Evolutionary conservation across 1,284 basidiomycete genomes (phyloP).

Genomic region (Tilletia indica): DNA sequence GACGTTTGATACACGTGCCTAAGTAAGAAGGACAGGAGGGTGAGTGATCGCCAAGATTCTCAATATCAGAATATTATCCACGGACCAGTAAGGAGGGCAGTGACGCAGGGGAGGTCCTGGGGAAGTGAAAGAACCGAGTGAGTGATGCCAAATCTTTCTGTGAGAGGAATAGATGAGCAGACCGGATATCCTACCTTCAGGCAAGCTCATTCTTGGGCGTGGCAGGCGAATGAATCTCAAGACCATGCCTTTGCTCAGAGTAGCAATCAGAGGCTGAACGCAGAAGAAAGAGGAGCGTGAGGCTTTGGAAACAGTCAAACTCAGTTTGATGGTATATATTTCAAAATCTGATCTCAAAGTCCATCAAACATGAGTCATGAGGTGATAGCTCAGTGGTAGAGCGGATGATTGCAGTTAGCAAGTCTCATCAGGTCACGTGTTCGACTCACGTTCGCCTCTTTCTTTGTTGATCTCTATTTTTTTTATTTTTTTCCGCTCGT

Average conservation of each 20-base stretch:
- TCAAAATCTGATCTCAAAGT: background rate
- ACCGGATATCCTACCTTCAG: background rate
- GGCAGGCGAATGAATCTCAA: too few relatives aligned
- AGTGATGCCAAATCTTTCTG: background rate
- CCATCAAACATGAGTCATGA: too few relatives aligned
- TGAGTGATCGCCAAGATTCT: background rate
- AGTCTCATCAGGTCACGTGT: slow-evolving; percentile 7
- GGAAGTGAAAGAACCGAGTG: too few relatives aligned
- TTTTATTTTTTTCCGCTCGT: too few relatives aligned
- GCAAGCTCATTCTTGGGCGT: slow-evolving; percentile 6
- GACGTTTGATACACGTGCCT: slow-evolving; percentile 68
- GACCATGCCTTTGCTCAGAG: too few relatives aligned
- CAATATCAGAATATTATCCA: background rate
- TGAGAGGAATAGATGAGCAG: background rate
- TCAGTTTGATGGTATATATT: background rate
- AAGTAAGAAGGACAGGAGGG: background rate
- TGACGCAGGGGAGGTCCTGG: slow-evolving; percentile 5
- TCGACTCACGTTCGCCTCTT: slow-evolving; percentile 9
- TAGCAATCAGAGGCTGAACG: too few relatives aligned
- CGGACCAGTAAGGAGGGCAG: slow-evolving; percentile 10
- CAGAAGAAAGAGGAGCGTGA: too few relatives aligned
- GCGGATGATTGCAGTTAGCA: slow-evolving; percentile 5
- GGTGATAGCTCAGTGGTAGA: slow-evolving; percentile 14
- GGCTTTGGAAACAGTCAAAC: too few relatives aligned
- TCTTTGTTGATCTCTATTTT: too few relatives aligned